Evolutionary conservation across 257 asterid species (phyloP), one percentile per base, ranked within the genome.

Genomic region (Salvia splendens): DNA sequence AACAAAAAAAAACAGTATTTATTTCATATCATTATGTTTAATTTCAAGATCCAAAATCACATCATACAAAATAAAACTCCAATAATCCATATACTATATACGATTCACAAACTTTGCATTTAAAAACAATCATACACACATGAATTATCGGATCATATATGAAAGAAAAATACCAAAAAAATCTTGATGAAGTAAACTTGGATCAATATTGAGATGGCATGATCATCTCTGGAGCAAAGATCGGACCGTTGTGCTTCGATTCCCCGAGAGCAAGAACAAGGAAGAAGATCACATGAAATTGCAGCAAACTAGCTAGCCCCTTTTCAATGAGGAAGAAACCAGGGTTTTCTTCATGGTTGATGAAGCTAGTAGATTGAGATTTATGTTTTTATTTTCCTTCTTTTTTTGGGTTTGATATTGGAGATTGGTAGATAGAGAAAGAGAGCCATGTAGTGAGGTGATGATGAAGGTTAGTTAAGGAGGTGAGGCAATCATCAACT

Each of bases 191-290:
- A 16, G 32, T 50, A 50, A n/a, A 48, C 28, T 48, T n/a, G 53
- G 6, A 12, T 4, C 8, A 15, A 49, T 15, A n/a, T n/a, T n/a
- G 24, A 24, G 30, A 14, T 15, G 55, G 55, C 14, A 12, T 50
- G 55, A 50, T 50, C 30, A 50, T 24, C 30, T 6, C 11, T 50
- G 30, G 55, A 50, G 55, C 55, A 10, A 57, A 14, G 64, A 58
- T 78, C 87, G 86, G 90, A 82, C 87, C 87, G 16, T 46, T 51
- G 57, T 12, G 84, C 87, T 82, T 85, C 84, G 30, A 80, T 82
- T 72, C 90, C 90, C 87, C 54, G 33, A 70, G 49, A 33, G 66
- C 71, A 65, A 45, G 66, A 64, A 62, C 49, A 73, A 72, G 75
- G 81, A 70, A 78, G 72, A 65, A 73, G 46, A 52, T 38, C 24